Conservation (phyloP, 2,329 filamentous ascomycete genomes). For the Aspergillus sp. region DNA sequence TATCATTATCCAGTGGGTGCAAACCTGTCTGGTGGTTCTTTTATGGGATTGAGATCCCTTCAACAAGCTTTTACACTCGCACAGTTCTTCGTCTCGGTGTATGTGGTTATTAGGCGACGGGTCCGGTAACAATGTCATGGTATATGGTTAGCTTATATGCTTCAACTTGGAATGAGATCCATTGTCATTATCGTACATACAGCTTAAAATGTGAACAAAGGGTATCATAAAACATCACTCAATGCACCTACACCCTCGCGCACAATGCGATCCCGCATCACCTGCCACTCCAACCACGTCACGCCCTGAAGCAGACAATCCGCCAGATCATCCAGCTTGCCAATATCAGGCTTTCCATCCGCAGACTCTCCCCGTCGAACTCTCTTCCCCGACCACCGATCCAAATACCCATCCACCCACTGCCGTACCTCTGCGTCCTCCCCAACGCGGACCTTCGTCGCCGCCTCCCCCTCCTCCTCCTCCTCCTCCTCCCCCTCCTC, state of each 20-base stretch:
- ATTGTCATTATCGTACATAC: background rate
- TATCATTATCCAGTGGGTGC: constrained; percentile 2
- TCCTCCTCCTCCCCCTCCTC: background rate
- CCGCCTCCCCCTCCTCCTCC: background rate
- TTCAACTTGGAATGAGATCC: background rate
- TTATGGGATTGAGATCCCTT: background rate
- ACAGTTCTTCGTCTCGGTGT: background rate
- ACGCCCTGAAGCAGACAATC: constrained; percentile 76
- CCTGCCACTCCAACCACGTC: constrained; percentile 73
- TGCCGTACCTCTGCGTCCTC: constrained; percentile 8
- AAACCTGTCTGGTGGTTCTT: constrained; percentile 11
- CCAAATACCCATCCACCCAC: constrained; percentile 27
- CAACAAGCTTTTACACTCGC: background rate
- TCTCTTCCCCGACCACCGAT: constrained; percentile 25
- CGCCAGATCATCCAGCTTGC: constrained; percentile 78
- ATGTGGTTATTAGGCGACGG: background rate
- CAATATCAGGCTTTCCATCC: constrained; percentile 14
- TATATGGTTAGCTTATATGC: background rate
- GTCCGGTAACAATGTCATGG: background rate
- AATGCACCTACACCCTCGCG: constrained; percentile 20
- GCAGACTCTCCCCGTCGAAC: background rate
- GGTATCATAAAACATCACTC: background rate
- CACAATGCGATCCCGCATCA: constrained; percentile 27
- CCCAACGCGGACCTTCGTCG: background rate
- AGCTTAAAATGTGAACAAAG: background rate